These are phyloP conservation scores for Phaeotremella skinneri DNA, from an alignment of 768 basidiomycete genomes.

Conservation along the genomic window DNA sequence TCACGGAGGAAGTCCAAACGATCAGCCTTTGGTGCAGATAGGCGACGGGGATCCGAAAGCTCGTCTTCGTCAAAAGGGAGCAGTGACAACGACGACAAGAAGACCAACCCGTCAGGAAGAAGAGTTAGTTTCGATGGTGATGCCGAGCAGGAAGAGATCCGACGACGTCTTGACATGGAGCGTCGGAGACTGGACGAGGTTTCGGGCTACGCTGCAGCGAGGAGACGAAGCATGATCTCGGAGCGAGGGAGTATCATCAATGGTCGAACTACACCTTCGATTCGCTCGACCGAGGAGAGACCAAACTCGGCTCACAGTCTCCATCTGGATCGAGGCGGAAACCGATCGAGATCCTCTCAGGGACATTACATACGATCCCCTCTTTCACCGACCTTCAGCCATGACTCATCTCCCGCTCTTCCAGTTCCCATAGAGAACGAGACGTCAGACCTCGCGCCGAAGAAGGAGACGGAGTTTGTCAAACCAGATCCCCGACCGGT, in stretches of 20 bases:
- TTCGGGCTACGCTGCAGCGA: conserved; percentile 34
- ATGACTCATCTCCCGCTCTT: background rate
- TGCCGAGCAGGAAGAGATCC: conserved; percentile 40
- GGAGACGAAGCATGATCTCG: conserved; percentile 36
- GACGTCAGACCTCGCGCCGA: background rate
- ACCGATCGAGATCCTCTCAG: conserved; percentile 21
- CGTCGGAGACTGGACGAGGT: conserved; percentile 35
- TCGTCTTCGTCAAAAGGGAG: conserved; percentile 17
- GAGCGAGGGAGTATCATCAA: conserved; percentile 18
- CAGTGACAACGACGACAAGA: conserved; percentile 5
- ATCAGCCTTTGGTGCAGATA: conserved; percentile 47
- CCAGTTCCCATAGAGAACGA: background rate
- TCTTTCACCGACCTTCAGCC: conserved; percentile 35
- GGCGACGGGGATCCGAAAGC: conserved; percentile 23
- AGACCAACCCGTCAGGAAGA: background rate
- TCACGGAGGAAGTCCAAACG: conserved; percentile 36
- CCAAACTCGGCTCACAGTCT: background rate
- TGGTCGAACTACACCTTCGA: conserved; percentile 37
- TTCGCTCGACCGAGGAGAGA: conserved; percentile 33
- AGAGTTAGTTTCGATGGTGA: conserved; percentile 19
- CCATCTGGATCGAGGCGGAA: conserved; percentile 7
- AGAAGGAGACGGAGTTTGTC: conserved; percentile 1
- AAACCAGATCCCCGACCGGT: background rate
- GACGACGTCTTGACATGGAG: conserved; percentile 33
- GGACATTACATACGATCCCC: conserved; percentile 38